phyloP scores from a whole-genome alignment of 257 asterid species.

The Handroanthus guayacan region DNA sequence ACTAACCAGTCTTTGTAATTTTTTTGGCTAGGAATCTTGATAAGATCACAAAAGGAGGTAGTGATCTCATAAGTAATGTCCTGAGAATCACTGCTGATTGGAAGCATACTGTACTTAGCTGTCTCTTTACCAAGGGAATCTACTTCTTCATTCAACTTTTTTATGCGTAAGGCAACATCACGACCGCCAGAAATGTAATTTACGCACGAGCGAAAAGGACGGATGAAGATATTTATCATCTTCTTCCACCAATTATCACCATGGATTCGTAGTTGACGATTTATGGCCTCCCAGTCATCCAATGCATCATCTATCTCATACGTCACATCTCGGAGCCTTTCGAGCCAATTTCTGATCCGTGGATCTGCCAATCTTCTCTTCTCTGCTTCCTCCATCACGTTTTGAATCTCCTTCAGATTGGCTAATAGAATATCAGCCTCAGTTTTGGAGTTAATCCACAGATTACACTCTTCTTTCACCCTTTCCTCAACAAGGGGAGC shows the following conservation, averaged over 20 bases:
- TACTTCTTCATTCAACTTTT: not conserved
- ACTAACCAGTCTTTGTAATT: not conserved
- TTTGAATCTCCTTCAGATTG: not conserved
- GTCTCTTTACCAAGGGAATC: not conserved
- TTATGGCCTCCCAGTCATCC: not conserved
- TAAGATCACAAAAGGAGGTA: not conserved
- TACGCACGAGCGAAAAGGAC: not conserved
- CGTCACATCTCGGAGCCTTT: not conserved
- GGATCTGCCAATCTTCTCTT: constrained; percentile 4
- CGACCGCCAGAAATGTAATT: not conserved
- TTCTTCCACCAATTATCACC: not conserved
- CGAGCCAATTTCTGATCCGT: constrained; percentile 7
- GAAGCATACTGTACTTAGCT: not conserved
- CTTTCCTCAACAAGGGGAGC: not conserved
- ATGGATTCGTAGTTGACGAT: not conserved
- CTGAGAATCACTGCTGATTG: not conserved
- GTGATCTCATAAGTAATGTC: not conserved
- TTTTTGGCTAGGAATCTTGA: not conserved
- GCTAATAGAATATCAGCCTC: not conserved
- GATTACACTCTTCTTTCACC: not conserved
- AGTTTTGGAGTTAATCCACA: not conserved
- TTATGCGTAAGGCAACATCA: not conserved
- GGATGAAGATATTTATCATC: not conserved
- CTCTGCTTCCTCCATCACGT: constrained; percentile 8
- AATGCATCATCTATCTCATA: constrained; percentile 6